Base-by-base conservation (phyloP, 1,284 basidiomycete genomes). In the Butyriboletus appendiculatus region DNA sequence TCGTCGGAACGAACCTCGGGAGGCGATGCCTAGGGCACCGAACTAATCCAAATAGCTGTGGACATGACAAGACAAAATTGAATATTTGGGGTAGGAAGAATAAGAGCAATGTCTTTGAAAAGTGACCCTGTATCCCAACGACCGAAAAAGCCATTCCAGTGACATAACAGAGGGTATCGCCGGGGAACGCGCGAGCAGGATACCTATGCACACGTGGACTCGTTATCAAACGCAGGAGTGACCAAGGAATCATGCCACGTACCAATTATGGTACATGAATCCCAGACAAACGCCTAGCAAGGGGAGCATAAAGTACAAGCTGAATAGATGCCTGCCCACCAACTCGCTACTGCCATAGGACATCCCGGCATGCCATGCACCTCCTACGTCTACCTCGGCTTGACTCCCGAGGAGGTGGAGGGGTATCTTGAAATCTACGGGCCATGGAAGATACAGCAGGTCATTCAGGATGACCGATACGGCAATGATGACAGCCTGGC, bases 1-100 rank as follows among this genome's bases (percentile, higher is more conserved):
- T 22, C 26, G 20, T 8, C 4, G 11, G 12, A 45, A 51, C 63
- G 22, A 67, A 94, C 92, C 84, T 82, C 49, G 97, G 97, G 15
- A 99, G 81, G 30, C 97, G 83, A 74, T 99, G 97, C 41, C 97
- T 78, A 2, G 97, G 97, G 66, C 95, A 98, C 0, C 91, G 90
- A 8, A 99, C 92, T 10, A 99, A 72, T 1, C 92, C 92, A 66
- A 98, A 98, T 2, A 99, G 75, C 69, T 99, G 97, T 4, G 97
- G 97, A 62, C 90, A 93, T 22, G 94, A 97, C 37, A 98, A 79
- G 40, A 98, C 48, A 66, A 99, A 99, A 73, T 99, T 99, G 84
- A 98, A 93, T 59, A 98, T 90, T 69, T 99, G 97, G 5, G 97
- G 97, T 33, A 98, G 79, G 78, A 99, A 99, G 80, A 99, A 98